Conservation (phyloP, 148 eudicot genomes). For the Rheum nobile region DNA sequence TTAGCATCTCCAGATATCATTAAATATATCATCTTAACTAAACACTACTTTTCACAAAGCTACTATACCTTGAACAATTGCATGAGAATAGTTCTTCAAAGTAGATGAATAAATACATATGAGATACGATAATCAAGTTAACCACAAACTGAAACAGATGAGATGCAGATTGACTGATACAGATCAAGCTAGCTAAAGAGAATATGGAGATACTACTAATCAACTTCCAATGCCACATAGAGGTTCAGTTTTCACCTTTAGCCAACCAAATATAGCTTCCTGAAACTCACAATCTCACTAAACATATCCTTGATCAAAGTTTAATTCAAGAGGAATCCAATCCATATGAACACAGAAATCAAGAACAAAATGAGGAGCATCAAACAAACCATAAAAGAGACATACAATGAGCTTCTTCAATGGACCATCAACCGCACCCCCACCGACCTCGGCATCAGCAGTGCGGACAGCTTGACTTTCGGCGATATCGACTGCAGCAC, state of each 20-base stretch:
- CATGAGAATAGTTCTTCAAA: background rate
- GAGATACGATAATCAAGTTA: background rate
- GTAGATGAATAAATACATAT: background rate
- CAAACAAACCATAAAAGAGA: background rate
- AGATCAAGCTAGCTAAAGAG: background rate
- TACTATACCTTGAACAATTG: background rate
- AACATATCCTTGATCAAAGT: background rate
- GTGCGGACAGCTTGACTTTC: background rate
- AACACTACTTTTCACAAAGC: background rate
- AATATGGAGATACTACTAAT: background rate
- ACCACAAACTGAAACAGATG: background rate
- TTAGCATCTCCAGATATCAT: background rate
- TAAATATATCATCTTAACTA: background rate
- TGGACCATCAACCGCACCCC: conserved; percentile 2
- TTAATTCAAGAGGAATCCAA: background rate
- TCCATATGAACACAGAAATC: background rate
- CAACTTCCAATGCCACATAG: background rate
- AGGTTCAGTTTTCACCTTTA: background rate
- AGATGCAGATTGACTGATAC: background rate
- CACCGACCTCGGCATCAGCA: conserved; percentile 5
- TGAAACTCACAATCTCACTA: background rate
- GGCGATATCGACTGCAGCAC: conserved; percentile 18
- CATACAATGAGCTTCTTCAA: conserved; percentile 56
- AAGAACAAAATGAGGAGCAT: background rate
- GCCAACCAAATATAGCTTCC: background rate